Evolutionary conservation across 306 rosid genomes (phyloP).

Genomic region (Vigna mungo): DNA sequence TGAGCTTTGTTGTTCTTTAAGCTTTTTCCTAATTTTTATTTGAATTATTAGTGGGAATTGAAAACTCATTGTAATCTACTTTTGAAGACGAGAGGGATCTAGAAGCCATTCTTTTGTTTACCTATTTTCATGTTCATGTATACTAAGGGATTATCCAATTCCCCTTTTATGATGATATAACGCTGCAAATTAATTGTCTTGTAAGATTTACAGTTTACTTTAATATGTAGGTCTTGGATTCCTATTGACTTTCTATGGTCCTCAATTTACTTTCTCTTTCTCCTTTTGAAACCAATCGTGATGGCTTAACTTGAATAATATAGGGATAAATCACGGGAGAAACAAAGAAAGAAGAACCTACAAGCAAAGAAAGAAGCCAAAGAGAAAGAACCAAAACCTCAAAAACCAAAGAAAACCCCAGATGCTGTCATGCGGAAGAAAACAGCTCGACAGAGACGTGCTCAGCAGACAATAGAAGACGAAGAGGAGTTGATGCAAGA

Average conservation of each 20-base stretch:
- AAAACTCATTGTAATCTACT: conserved; percentile 22
- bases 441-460: conserved; percentile 90
- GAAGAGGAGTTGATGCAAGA: conserved; percentile 82
- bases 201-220: conserved; percentile 8
- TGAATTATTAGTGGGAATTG: conserved; percentile 14
- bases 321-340: conserved; percentile 92
- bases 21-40: conserved; percentile 8
- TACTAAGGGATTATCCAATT: conserved; percentile 23
- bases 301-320: conserved; percentile 32
- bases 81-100: conserved; percentile 9
- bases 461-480: conserved; percentile 80
- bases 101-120: conserved; percentile 2
- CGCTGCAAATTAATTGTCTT: conserved; percentile 1
- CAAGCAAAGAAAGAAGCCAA: conserved; percentile 75
- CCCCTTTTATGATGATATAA: conserved; percentile 18
- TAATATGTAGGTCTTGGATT: conserved; percentile 3
- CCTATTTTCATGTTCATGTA: conserved; percentile 12
- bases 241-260: background rate
- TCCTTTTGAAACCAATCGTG: too few species aligned
- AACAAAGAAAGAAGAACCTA: conserved; percentile 85
- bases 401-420: conserved; percentile 55
- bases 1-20: conserved; percentile 21
- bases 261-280: too few species aligned
- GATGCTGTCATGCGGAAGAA: conserved; percentile 66
- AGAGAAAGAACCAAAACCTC: conserved; percentile 63